Base-by-base conservation (phyloP, 192 early-diverging fungal species). In the Umbelopsis vinacea region DNA sequence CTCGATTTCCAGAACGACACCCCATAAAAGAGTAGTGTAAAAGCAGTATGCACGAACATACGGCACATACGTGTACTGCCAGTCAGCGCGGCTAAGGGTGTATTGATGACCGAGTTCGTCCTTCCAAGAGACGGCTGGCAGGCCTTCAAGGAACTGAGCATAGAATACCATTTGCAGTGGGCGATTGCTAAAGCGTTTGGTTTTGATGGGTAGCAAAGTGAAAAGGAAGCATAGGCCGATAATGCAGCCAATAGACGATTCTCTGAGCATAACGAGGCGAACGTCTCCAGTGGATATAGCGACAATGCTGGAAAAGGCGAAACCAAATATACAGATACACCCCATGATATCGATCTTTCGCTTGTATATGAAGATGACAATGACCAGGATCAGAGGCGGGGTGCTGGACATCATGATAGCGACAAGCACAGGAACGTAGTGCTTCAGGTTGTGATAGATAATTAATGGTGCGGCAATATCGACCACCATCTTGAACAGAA, bases 391-490 rank as follows among this genome's bases (percentile, higher is more conserved):
- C 6, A 76, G 37, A 29, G 82, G 80, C 38, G 82, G 82, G 23
- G 79, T 66, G 60, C 82, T 76, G 40, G 82, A 84, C 35, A 84
- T 52, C 17, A 81, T 7, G 43, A 84, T 60, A 7, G 82, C 82
- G 11, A 69, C 63, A 23, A 84, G 3, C 29, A 67, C 7, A n/a
- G 66, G 29, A 0, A 72, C 67, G 46, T 73, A 66, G 4, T 46
- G 69, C 46, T 75, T 77, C 17, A 84, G 57, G 1, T 66, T 52
- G 69, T 72, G 80, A 23, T 76, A 83, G 3, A 75, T 52, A 4
- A 43, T 52, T 19, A 79, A 45, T 11, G 78, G 78, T n/a, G 75
- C 11, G 15, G 52, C 78, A 19, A 79, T 33, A 43, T 79, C 70
- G 46, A 71, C 0, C 4, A 79, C 57, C 57, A 63, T 63, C 8